Conservation (phyloP, 306 rosid species). For the Vigna nakashimae region DNA sequence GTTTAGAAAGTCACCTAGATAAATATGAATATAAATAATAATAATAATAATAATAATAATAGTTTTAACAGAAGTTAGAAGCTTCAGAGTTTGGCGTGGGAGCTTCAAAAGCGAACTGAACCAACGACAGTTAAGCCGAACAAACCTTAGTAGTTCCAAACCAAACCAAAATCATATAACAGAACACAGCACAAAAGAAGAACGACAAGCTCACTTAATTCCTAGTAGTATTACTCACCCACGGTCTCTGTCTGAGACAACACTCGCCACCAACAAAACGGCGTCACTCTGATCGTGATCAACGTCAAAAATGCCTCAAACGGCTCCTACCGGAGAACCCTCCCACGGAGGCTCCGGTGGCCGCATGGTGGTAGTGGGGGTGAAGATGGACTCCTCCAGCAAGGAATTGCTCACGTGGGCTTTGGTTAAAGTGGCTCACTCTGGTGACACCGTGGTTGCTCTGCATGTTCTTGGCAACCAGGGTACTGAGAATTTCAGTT, state of each 20-base stretch:
- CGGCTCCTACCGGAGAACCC: conserved; percentile 47
- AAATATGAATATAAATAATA: too few species aligned
- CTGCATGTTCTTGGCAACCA: conserved; percentile 81
- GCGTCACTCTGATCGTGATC: conserved; percentile 38
- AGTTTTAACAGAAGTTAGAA: conserved; percentile 40
- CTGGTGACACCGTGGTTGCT: conserved; percentile 85
- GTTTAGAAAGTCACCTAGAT: conserved; percentile 40
- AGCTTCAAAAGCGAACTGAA: conserved; percentile 52
- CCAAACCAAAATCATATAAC: not conserved
- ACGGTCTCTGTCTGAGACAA: not conserved
- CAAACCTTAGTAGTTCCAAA: conserved; percentile 21
- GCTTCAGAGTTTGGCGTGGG: conserved; percentile 38
- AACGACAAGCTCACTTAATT: not conserved
- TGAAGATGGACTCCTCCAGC: conserved; percentile 81
- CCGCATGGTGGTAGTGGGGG: conserved; percentile 82
- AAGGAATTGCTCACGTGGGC: conserved; percentile 96
- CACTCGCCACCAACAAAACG: conserved; percentile 32
- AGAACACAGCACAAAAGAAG: not conserved
- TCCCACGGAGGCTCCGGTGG: conserved; percentile 47
- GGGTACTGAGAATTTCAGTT: conserved; percentile 50
- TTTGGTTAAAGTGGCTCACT: conserved; percentile 87
- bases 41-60: conserved; percentile 4
- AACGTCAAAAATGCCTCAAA: conserved; percentile 51
- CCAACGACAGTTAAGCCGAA: conserved; percentile 54
- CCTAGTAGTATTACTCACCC: not conserved